Evolutionary conservation across 2,329 filamentous ascomycete genomes (phyloP), one percentile per base, ranked within the genome.

Genomic region (Coniochaeta sp.): DNA sequence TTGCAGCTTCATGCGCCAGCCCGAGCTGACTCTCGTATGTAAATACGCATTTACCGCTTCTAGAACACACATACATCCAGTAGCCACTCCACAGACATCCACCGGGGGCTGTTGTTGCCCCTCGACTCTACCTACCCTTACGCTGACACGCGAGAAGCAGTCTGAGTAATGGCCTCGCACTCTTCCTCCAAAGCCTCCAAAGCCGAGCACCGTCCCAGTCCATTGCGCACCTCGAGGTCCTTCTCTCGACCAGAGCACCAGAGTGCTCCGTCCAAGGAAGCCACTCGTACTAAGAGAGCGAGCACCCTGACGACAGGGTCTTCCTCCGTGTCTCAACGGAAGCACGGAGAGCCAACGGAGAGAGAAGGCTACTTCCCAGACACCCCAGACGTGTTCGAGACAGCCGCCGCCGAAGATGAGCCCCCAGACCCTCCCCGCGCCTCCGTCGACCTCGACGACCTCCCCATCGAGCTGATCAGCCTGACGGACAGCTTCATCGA

Each of bases 401-500:
- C 75, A 4, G 76, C 74, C 4, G 72, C 74, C 32, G 73, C 73
- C 19, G 71, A 70, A 36, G 80, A 83, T 26, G 78, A 83, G 58
- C 66, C 72, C 28, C 62, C 74, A 5, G 81, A 85, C 62, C 67
- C 73, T 2, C 77, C 78, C 0, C 72, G 83, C 61, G 75, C 78
- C 24, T 86, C 89, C 3, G 83, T 90, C 63, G 88, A 90, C 60
- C 88, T 95, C 64, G 91, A 96, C 67, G 90, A 96, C 69, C 85
- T 99, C 47, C 95, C 95, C 16, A 95, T 97, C 68, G 95, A 99
- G 80, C 84, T 99, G 61, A 83, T 95, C 61, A 95, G 91, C 73
- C 77, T 97, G 70, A 91, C 89, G 22, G 93, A 98, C 74, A 90
- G 91, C 70, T 99, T 99, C 71, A 88, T 98, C 69, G 91, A 96